Base-by-base conservation (phyloP, 2,329 filamentous ascomycete species). In the Penicillium sp. region DNA sequence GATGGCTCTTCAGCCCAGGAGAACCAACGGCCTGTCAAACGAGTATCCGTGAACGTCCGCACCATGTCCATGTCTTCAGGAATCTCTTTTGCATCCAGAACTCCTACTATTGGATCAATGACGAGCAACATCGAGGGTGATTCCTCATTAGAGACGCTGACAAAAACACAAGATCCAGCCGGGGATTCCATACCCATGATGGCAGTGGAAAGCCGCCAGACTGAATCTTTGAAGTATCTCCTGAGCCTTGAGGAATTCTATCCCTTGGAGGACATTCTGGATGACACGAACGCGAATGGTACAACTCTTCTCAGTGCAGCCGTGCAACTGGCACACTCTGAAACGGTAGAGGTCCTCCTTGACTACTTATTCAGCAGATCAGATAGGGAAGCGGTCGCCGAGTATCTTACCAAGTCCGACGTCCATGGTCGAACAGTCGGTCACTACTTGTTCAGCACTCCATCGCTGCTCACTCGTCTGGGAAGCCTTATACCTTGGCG, bases 371-470 rank as follows among this genome's bases (percentile, higher is more conserved):
- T 83, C 55, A 73, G 76, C 45, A 75, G 73, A 46, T 75, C 74
- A 33, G 76, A 79, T 13, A 73, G 81, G 45, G 70, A 75, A 12
- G 74, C 79, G 42, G 68, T 94, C 28, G 67, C 73, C 38, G 71
- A 75, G 5, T 97, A 98, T 63, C 71, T 97, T 41, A 76, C 80
- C 4, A 76, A 80, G 51, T 85, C 91, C 60, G 93, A 98, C 63
- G 82, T 80, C 34, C 85, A 90, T 74, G 93, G 91, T 24, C 84
- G 93, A 58, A 95, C 90, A 52, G 81, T 88, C 45, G 93, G 86
- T n/a, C 93, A 98, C 68, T 98, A 98, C 66, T 77, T 98, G 12
- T 98, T 98, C 72, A 87, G 95, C 62, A 85, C 88, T 7, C 93
- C 93, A 2, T 77, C 80, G 45, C 75, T 98, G 18, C 93, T 98